Evolutionary conservation across 2,329 filamentous ascomycete genomes (phyloP).

Genomic region (Colletotrichum trifolii): DNA sequence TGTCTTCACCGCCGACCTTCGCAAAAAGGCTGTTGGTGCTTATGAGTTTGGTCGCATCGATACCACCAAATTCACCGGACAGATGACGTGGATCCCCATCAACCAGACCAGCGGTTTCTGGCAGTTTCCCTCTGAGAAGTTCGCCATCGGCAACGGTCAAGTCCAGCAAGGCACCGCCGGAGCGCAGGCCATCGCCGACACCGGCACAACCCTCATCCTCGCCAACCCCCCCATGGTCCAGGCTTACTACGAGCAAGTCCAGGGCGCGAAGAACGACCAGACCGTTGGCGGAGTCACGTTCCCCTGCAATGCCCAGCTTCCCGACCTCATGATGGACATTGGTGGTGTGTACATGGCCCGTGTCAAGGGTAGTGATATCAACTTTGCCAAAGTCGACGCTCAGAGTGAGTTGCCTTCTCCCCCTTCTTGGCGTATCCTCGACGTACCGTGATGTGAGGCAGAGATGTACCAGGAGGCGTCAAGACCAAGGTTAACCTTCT

Average conservation of each 20-base stretch:
- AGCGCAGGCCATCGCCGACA: slow-evolving; percentile 64
- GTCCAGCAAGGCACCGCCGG: slow-evolving; percentile 48
- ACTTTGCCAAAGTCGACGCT: slow-evolving; percentile 61
- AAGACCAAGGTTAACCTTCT: not conserved
- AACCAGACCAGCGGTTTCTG: slow-evolving; percentile 75
- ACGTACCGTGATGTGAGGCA: not conserved
- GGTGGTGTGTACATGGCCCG: slow-evolving; percentile 67
- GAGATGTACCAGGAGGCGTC: not conserved
- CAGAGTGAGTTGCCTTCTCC: slow-evolving; percentile 57
- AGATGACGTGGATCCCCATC: slow-evolving; percentile 70
- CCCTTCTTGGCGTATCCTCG: not conserved
- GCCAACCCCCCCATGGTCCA: slow-evolving; percentile 63
- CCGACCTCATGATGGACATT: slow-evolving; percentile 65
- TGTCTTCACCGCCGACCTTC: slow-evolving; percentile 77
- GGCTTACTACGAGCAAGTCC: slow-evolving; percentile 60
- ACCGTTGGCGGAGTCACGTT: slow-evolving; percentile 57
- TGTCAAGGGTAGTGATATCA: slow-evolving; percentile 64
- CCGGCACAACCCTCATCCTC: slow-evolving; percentile 73
- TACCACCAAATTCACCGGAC: slow-evolving; percentile 68
- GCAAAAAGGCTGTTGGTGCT: slow-evolving; percentile 67
- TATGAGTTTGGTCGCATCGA: slow-evolving; percentile 84
- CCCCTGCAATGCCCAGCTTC: slow-evolving; percentile 57
- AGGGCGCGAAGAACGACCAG: slow-evolving; percentile 53
- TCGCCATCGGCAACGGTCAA: slow-evolving; percentile 60
- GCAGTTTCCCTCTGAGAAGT: slow-evolving; percentile 70